Evolutionary conservation across 2,329 filamentous ascomycete genomes (phyloP).

Genomic region (Bipolaris cookei): DNA sequence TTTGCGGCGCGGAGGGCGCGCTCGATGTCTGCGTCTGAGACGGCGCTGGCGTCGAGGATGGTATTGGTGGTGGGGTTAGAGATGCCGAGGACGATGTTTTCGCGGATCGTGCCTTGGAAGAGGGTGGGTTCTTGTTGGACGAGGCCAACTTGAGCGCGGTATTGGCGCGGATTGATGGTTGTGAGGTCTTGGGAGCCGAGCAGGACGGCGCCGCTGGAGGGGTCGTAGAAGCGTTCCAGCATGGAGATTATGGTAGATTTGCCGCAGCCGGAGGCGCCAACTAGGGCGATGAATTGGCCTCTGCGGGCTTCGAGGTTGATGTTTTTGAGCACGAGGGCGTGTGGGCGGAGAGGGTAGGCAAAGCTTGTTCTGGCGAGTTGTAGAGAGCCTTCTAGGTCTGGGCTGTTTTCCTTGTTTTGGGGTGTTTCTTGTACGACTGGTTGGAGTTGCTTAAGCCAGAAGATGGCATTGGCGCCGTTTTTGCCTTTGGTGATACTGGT

Average conservation of each 20-base stretch:
- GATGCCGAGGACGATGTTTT: constrained; percentile 49
- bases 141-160: constrained; percentile 73
- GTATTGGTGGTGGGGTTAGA: neutral
- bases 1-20: constrained; percentile 72
- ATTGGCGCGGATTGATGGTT: constrained; percentile 50
- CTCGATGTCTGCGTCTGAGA: constrained; percentile 56
- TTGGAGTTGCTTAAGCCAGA: constrained; percentile 48
- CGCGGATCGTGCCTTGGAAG: constrained; percentile 55
- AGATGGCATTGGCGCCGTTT: constrained; percentile 68
- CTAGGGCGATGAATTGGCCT: constrained; percentile 59
- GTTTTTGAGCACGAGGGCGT: constrained; percentile 76
- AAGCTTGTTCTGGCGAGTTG: constrained; percentile 76
- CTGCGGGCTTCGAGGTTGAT: constrained; percentile 56
- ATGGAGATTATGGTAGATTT: constrained; percentile 93
- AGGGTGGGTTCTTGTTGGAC: constrained; percentile 56
- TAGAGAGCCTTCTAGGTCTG: constrained; percentile 5
- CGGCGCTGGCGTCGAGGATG: neutral
- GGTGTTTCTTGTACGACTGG: constrained; percentile 43
- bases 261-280: constrained; percentile 79
- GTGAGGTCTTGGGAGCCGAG: constrained; percentile 70
- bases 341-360: constrained; percentile 83
- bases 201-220: constrained; percentile 71
- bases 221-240: constrained; percentile 90
- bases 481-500: constrained; percentile 86
- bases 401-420: constrained; percentile 14